Evolutionary conservation across 148 eudicot genomes (phyloP), one percentile per base, ranked within the genome.

Genomic region (Agrostemma githago): DNA sequence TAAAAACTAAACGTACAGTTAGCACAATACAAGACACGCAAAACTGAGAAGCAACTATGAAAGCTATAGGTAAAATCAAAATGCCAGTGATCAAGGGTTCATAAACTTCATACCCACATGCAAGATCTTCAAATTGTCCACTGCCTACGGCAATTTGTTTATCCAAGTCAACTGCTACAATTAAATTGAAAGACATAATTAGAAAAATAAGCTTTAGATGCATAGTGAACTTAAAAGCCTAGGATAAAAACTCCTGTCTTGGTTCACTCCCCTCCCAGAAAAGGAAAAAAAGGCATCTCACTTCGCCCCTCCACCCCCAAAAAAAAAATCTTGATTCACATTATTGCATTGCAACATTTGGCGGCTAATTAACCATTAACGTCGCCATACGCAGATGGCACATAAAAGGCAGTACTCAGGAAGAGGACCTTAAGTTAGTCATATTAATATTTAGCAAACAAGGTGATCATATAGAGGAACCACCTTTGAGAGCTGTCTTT

Each of bases 401-500:
- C 16, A 65, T 26, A 2, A 20, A 54, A 60, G n/a, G 11, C 56
- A 12, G 56, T 51, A 51, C 15, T 5, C 14, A 38, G 46, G n/a
- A 62, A 39, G 21, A 72, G 34, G 44, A 70, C 38, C 41, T 21
- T 10, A 40, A 14, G 21, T 41, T 8, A 40, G 58, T 41, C 56
- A 51, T 51, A 51, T 46, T 41, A 62, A 12, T 37, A 21, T 42
- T 14, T 48, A 20, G 4, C 39, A 1, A 37, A 48, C 2, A 39
- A 26, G 42, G 44, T 15, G 38, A 48, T 44, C 9, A 71, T 58
- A 39, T 48, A 10, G 20, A 67, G n/a, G 64, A 76, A 56, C 38
- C 68, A 94, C 98, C 96, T 89, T 85, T 83, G 71, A 94, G 92
- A 60, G 82, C 68, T 78, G 98, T 94, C 87, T 86, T 89, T 86